Evolutionary conservation across 1,139 yeast species (phyloP).

Genomic region (Taphrina deformans): DNA sequence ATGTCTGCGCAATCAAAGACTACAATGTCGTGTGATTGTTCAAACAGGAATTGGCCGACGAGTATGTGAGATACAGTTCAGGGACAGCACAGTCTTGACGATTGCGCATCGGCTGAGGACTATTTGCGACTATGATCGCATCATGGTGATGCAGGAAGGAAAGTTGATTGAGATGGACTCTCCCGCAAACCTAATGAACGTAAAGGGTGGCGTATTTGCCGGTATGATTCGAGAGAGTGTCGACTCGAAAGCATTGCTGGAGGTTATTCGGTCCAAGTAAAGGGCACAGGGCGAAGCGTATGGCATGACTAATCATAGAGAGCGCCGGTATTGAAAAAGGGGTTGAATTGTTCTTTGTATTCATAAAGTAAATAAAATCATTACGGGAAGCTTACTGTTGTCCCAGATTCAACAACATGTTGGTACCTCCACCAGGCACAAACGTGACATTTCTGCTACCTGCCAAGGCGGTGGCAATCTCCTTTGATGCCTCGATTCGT

Average conservation of each 20-base stretch:
- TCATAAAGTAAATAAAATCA: not conserved
- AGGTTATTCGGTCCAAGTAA: not conserved
- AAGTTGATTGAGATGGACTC: conserved; percentile 65
- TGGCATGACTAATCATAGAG: not conserved
- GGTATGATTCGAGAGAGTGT: conserved; percentile 65
- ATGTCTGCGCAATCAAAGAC: no score
- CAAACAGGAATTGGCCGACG: no score
- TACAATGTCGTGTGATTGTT: no score
- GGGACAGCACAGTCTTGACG: conserved; percentile 67
- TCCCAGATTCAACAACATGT: conserved; percentile 30
- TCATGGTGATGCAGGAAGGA: conserved; percentile 69
- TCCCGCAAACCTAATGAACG: conserved; percentile 49
- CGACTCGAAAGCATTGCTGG: not conserved
- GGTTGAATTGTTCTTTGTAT: not conserved
- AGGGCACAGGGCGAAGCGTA: not conserved
- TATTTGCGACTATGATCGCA: conserved; percentile 73
- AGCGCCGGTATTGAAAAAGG: not conserved
- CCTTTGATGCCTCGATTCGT: conserved; percentile 95
- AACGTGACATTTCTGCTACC: conserved; percentile 85
- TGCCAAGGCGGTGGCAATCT: conserved; percentile 86
- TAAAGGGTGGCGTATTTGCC: conserved; percentile 53
- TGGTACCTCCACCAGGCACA: conserved; percentile 55
- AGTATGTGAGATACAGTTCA: conserved; percentile 66
- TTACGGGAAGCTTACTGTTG: not conserved
- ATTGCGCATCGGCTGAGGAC: conserved; percentile 84